Conservation (phyloP, 2,329 filamentous ascomycete genomes). For the Aspergillus neoniger region DNA sequence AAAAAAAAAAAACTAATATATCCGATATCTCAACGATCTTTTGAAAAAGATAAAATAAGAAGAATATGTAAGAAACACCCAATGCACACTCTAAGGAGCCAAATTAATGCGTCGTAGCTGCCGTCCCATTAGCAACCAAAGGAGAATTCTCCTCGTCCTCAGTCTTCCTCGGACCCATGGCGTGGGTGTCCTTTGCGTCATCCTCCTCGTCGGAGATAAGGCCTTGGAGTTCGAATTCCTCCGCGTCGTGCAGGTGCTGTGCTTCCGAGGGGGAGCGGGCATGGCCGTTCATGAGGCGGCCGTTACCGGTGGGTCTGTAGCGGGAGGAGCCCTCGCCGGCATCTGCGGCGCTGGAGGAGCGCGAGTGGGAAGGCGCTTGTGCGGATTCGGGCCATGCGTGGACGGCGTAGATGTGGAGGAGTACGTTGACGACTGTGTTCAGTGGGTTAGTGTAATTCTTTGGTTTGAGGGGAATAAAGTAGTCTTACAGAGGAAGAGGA, state of each 20-base stretch:
- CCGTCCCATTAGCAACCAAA: constrained; percentile 22
- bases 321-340: constrained; percentile 21
- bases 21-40: too few relatives aligned
- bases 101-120: neutral
- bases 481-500: constrained; percentile 84
- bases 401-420: constrained; percentile 80
- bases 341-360: constrained; percentile 13
- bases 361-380: constrained; percentile 16
- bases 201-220: constrained; percentile 87
- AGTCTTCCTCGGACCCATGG: constrained; percentile 31
- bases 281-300: constrained; percentile 46
- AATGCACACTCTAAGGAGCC: too few relatives aligned
- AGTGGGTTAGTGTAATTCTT: constrained; percentile 14
- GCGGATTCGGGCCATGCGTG: constrained; percentile 50
- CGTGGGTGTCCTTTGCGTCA: constrained; percentile 35
- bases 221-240: constrained; percentile 92
- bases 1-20: too few relatives aligned
- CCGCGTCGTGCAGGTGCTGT: constrained; percentile 70
- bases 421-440: constrained; percentile 70
- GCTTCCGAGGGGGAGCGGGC: constrained; percentile 39
- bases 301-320: constrained; percentile 15
- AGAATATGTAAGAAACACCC: neutral
- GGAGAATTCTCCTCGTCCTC: constrained; percentile 34
- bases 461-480: too few relatives aligned
- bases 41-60: neutral